phyloP scores from a whole-genome alignment of 306 rosid species.

The Benincasa hispida region DNA sequence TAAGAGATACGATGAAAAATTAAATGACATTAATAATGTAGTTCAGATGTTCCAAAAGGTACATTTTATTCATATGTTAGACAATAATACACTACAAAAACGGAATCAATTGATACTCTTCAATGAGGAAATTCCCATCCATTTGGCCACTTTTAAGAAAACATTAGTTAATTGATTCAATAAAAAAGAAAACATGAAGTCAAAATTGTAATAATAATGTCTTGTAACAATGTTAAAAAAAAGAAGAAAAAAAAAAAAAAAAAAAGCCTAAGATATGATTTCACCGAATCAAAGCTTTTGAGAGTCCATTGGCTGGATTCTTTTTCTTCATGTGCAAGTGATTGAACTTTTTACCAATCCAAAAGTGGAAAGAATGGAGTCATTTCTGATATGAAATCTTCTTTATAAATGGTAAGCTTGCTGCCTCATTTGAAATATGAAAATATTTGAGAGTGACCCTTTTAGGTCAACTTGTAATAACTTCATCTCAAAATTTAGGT shows the following conservation, averaged over 20 bases:
- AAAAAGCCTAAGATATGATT: not conserved
- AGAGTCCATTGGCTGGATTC: not conserved
- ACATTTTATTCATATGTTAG: not conserved
- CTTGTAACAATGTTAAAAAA: not conserved
- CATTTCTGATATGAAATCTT: not conserved
- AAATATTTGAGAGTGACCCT: not conserved
- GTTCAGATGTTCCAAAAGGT: not conserved
- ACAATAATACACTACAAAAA: not conserved
- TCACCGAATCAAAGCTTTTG: not conserved
- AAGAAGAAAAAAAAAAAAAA: not conserved
- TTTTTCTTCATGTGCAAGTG: not conserved
- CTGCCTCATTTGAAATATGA: not conserved
- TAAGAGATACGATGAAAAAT: not conserved
- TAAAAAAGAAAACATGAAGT: not conserved
- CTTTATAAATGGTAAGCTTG: not conserved
- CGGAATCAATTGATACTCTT: not conserved
- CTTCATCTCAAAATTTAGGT: not conserved
- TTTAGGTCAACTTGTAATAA: not conserved
- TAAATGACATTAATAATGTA: not conserved
- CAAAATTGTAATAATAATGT: not conserved
- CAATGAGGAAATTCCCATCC: not conserved
- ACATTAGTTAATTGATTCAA: not conserved
- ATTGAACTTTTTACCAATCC: conserved; percentile 1
- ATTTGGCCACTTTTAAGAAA: not conserved
- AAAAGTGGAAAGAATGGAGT: not conserved